Base-by-base conservation (phyloP, 2,329 filamentous ascomycete species). In the Acarospora socialis region DNA sequence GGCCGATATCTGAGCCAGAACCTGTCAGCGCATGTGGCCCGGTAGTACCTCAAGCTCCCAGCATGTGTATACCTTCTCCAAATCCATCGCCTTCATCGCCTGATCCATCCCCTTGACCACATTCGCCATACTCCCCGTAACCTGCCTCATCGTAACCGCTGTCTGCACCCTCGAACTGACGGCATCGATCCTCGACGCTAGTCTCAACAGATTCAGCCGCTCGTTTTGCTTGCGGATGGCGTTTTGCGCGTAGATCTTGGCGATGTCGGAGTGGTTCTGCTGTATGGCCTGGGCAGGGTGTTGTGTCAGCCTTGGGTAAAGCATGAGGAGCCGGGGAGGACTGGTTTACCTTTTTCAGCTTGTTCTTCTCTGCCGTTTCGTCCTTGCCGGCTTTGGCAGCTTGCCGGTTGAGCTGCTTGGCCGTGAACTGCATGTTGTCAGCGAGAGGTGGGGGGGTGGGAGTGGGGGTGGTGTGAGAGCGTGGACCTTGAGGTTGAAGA, bases 191-290 rank as follows among this genome's bases (percentile, higher is more conserved):
- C 69, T 55, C 21, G 63, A 68, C 16, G 61, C 66, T 18, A 74
- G 55, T 20, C 67, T 57, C 21, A 74, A 53, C 22, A 74, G 59
- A 45, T 73, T 73, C 35, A 73, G 51, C 42, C 70, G 65, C 52
- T 74, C 70, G 43, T 73, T 73, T 47, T 70, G 65, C 51, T 74
- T 74, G 29, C 70, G 66, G 40, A 74, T 72, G 7, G 69, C 68
- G 48, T 73, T 74, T 44, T 71, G 65, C 17, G 70, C 70, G 53
- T 73, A 71, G 46, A 74, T 70, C 45, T 70, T 69, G 13, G 70
- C 70, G 41, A 74, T 72, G 45, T 74, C 70, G 43, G 57, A 55
- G 49, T 73, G 67, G 41, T 62, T 62, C 52, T 69, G 61, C 49
- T 70, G 66, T 52, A 75, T 70, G 18, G 69, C 70, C 65, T 70